These are phyloP conservation scores for Penicillium sp. DNA, from an alignment of 2,329 filamentous ascomycete species.

Conservation along the genomic window DNA sequence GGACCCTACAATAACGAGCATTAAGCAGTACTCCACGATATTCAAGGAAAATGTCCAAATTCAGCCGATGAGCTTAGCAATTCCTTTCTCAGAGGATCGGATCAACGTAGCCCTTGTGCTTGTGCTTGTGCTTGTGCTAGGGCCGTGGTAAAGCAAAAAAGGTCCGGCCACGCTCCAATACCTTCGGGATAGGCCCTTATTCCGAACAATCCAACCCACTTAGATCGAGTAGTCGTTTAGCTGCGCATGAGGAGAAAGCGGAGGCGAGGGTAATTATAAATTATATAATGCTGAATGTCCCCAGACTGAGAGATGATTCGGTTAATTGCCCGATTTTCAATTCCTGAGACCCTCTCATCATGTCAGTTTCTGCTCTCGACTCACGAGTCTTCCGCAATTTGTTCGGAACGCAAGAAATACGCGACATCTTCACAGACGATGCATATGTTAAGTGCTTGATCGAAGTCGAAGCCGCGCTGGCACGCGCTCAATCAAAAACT, in stretches of 20 bases:
- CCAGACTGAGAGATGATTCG: background rate
- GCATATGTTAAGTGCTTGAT: slow-evolving; percentile 25
- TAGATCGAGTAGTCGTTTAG: background rate
- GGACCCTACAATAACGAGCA: no score
- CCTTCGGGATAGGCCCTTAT: slow-evolving; percentile 7
- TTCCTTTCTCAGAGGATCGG: no score
- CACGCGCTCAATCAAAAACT: slow-evolving; percentile 26
- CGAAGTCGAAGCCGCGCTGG: slow-evolving; percentile 28
- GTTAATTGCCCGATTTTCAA: background rate
- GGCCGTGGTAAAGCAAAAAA: no score
- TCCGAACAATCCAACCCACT: background rate
- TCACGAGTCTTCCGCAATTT: slow-evolving; percentile 31
- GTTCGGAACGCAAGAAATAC: slow-evolving; percentile 31
- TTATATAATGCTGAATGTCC: slow-evolving; percentile 1
- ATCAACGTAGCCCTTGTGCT: no score
- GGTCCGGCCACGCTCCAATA: no score
- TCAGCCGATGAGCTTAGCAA: no score
- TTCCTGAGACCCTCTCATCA: slow-evolving; percentile 3
- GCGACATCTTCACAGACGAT: slow-evolving; percentile 29
- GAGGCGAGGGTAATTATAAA: background rate
- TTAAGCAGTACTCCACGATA: no score
- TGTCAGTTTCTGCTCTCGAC: slow-evolving; percentile 25
- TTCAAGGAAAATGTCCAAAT: no score
- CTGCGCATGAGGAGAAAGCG: background rate
- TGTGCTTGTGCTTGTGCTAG: no score